phyloP scores from a whole-genome alignment of 106 monocot species.

The Platanthera guangdongensis region DNA sequence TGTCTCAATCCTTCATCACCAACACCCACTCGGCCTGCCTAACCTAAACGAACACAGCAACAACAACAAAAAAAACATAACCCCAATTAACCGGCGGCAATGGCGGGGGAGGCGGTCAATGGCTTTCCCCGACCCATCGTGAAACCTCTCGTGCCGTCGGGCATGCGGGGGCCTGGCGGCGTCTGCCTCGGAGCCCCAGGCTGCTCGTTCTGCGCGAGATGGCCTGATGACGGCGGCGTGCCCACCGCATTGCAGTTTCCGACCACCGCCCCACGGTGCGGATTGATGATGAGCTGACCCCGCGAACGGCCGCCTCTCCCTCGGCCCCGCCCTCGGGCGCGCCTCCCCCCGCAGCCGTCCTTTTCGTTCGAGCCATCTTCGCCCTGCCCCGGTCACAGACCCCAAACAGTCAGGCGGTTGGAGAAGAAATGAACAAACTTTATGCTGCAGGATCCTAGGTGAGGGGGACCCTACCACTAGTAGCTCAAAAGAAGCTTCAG shows the following conservation, averaged over 20 bases:
- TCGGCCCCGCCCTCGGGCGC: slow-evolving; percentile 42
- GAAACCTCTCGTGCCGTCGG: slow-evolving; percentile 75
- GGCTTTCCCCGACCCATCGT: slow-evolving; percentile 64
- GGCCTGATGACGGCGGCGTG: slow-evolving; percentile 24
- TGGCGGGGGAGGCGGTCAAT: neutral
- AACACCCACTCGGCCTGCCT: neutral
- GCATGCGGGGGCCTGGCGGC: slow-evolving; percentile 77
- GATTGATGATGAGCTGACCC: slow-evolving; percentile 27
- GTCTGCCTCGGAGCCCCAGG: slow-evolving; percentile 21
- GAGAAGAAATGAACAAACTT: neutral
- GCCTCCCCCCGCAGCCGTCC: slow-evolving; percentile 25
- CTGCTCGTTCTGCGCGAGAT: slow-evolving; percentile 21
- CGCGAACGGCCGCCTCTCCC: slow-evolving; percentile 43
- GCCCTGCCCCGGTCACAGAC: slow-evolving; percentile 18
- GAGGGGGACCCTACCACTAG: slow-evolving; percentile 23
- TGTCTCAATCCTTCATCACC: neutral
- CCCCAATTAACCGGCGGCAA: neutral
- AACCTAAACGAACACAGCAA: neutral
- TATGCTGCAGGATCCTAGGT: neutral
- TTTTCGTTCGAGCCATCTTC: slow-evolving; percentile 36
- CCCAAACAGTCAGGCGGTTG: neutral
- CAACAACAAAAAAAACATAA: neutral
- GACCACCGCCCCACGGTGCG: slow-evolving; percentile 10
- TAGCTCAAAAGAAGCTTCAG: slow-evolving; percentile 36
- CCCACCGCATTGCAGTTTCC: slow-evolving; percentile 27